phyloP scores from a whole-genome alignment of 2,329 filamentous ascomycete genomes.

The Cladosporium sp. region DNA sequence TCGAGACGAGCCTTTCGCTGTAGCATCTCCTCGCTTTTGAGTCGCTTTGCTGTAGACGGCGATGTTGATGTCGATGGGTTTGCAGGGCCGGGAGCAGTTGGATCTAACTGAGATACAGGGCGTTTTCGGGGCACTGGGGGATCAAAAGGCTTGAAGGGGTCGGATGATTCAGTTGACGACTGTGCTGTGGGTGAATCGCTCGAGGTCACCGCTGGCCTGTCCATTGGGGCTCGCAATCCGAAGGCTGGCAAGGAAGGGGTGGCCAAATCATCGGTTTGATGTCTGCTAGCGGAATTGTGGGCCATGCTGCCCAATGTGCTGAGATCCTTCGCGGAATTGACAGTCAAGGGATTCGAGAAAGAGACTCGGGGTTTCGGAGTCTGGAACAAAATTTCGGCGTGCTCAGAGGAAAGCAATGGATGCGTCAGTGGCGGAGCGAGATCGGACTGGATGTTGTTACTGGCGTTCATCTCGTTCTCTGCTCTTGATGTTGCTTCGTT shows the following conservation, averaged over 20 bases:
- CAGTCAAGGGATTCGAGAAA: background rate
- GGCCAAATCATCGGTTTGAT: background rate
- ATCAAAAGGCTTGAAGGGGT: background rate
- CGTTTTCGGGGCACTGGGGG: background rate
- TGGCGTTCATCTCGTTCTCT: background rate
- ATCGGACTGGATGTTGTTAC: background rate
- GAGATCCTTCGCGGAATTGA: background rate
- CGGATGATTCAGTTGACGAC: background rate
- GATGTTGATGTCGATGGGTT: background rate
- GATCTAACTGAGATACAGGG: background rate
- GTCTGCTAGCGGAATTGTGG: background rate
- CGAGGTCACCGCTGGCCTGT: background rate
- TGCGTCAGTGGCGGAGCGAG: background rate
- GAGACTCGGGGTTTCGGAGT: background rate
- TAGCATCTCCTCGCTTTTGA: conserved; percentile 4
- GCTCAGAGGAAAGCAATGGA: background rate
- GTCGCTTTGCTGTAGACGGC: background rate
- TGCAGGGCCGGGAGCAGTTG: background rate
- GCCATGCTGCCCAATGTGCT: background rate
- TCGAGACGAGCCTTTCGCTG: conserved; percentile 12
- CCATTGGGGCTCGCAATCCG: background rate
- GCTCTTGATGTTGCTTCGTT: background rate
- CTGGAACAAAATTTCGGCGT: background rate
- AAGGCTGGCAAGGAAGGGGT: background rate
- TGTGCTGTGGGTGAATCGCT: background rate